Percentiles rank a stretch among this genome's conserved stretches.
These are phyloP conservation scores for Thielaviopsis cerberus DNA, from an alignment of 2,329 filamentous ascomycete species.

Conservation along the genomic window DNA sequence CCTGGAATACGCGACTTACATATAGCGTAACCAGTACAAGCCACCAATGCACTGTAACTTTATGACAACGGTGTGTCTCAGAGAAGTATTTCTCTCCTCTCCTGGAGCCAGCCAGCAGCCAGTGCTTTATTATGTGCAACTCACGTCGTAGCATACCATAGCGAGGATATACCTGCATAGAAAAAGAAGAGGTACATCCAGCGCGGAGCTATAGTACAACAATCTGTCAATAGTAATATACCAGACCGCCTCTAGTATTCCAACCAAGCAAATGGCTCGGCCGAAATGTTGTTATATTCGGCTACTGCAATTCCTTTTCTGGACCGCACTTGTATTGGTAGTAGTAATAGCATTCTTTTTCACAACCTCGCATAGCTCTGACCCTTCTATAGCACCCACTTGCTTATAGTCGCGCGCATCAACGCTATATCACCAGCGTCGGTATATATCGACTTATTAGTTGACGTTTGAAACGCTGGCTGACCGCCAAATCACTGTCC, in stretches of 20 bases:
- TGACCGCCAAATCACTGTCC: not conserved
- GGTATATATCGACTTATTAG: not conserved
- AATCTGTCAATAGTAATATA: not conserved
- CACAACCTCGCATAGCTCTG: not conserved
- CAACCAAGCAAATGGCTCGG: not conserved
- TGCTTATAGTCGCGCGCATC: not conserved
- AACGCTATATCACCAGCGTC: not conserved
- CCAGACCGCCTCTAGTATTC: not conserved
- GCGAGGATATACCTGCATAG: not conserved
- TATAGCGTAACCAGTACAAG: not conserved
- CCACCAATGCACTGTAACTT: not conserved
- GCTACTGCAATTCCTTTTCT: not conserved
- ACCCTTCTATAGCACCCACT: not conserved
- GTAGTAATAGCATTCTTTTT: not conserved
- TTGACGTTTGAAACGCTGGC: not conserved
- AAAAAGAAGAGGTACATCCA: not conserved
- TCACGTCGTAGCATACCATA: not conserved
- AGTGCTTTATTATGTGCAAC: not conserved
- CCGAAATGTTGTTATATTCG: not conserved
- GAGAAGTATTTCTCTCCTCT: not conserved
- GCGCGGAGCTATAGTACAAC: not conserved
- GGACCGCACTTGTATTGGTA: too few relatives aligned
- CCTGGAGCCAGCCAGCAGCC: not conserved
- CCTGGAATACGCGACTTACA: not conserved
- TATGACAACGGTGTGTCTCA: not conserved